Evolutionary conservation across 345 rosid genomes (phyloP).

Genomic region (Geranium rotundifolium): DNA sequence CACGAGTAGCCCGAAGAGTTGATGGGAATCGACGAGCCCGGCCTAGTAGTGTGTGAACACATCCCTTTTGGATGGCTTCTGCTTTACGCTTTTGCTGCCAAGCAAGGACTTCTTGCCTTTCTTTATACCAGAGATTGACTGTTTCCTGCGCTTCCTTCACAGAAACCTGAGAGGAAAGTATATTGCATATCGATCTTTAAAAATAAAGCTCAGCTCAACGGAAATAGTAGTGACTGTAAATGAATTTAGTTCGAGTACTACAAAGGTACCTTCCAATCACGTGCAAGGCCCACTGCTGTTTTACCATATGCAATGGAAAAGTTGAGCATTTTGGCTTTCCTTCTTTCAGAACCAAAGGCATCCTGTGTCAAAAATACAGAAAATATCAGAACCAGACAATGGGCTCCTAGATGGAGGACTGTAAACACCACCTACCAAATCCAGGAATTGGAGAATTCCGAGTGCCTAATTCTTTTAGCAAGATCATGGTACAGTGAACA

Average conservation of each 20-base stretch:
- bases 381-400: too few species aligned
- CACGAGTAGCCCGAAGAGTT: conserved; percentile 18
- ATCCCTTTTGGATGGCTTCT: conserved; percentile 40
- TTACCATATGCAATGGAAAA: conserved; percentile 98
- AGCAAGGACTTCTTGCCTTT: conserved; percentile 67
- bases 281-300: conserved; percentile 76
- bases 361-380: conserved; percentile 26
- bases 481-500: too few species aligned
- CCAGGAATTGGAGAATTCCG: too few species aligned
- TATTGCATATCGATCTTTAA: background rate
- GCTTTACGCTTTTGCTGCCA: conserved; percentile 74
- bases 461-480: too few species aligned
- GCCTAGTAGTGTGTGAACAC: conserved; percentile 69
- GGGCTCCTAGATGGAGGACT: too few species aligned
- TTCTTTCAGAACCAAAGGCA: conserved; percentile 72
- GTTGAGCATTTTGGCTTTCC: conserved; percentile 96
- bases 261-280: conserved; percentile 80
- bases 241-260: background rate
- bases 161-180: conserved; percentile 45
- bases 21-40: conserved; percentile 64
- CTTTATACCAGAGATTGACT: conserved; percentile 86
- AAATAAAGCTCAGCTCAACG: background rate
- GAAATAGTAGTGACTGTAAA: background rate
- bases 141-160: conserved; percentile 67
- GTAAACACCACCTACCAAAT: too few species aligned